These are phyloP conservation scores for Tetradesmus lagerheimii DNA, from an alignment of 139 green algal genomes.

Conservation along the genomic window DNA sequence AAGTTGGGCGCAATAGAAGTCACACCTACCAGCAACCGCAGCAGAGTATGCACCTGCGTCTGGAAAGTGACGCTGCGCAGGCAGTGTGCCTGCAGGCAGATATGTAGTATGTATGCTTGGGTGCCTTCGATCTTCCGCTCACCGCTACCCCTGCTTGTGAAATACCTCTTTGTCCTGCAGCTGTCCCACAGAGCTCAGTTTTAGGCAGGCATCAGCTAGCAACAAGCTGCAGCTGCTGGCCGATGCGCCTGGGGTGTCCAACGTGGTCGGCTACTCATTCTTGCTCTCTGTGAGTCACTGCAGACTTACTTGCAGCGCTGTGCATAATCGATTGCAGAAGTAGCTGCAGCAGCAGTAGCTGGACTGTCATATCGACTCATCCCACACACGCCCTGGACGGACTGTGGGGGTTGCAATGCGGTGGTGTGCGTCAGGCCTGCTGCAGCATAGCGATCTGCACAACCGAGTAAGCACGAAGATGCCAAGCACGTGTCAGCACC, in stretches of 20 bases:
- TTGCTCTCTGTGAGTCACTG: constrained; percentile 41
- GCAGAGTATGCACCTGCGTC: neutral
- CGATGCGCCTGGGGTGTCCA: neutral
- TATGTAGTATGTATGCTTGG: neutral
- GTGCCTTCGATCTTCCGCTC: neutral
- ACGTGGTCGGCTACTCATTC: constrained; percentile 41
- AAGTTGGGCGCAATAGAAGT: neutral
- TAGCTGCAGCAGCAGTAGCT: neutral
- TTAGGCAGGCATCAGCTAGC: neutral
- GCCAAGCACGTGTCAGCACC: too few relatives aligned
- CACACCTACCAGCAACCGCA: neutral
- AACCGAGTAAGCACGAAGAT: too few relatives aligned
- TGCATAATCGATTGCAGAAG: neutral
- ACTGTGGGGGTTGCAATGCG: too few relatives aligned
- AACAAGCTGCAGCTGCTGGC: neutral
- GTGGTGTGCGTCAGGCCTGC: too few relatives aligned
- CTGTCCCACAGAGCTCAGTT: constrained; percentile 18
- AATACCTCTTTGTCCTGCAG: neutral
- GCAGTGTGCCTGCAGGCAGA: neutral
- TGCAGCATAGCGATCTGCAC: too few relatives aligned
- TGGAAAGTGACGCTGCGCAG: too few relatives aligned
- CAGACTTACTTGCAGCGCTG: neutral
- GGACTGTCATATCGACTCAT: too few relatives aligned
- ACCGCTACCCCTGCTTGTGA: neutral
- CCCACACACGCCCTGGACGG: too few relatives aligned